A percentile compares a stretch with the other conserved stretches of the same genome.
Evolutionary conservation across 257 asterid species (phyloP).

Genomic region (Mitragyna speciosa): DNA sequence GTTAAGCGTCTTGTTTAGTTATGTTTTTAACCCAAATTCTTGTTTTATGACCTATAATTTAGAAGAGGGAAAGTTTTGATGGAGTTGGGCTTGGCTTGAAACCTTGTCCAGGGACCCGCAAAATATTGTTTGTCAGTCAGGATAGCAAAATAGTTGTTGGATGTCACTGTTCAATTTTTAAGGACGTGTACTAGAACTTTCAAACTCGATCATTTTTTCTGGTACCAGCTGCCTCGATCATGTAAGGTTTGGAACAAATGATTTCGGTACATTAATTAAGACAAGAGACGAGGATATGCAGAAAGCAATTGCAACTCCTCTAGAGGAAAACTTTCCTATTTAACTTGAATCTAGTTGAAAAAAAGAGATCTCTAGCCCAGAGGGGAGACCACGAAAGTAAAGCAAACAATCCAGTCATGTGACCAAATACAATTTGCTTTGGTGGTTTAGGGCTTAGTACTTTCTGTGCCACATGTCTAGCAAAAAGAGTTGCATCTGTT

Average conservation of each 20-base stretch:
- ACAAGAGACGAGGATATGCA: background rate
- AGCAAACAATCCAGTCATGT: slow-evolving; percentile 54
- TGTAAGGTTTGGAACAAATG: background rate
- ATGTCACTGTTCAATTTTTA: slow-evolving; percentile 13
- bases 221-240: background rate
- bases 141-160: slow-evolving; percentile 6
- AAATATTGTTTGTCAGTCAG: background rate
- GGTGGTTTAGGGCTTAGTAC: slow-evolving; percentile 59
- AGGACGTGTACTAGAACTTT: slow-evolving; percentile 10
- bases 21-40: background rate
- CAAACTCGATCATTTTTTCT: background rate
- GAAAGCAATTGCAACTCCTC: background rate
- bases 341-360: slow-evolving; percentile 41
- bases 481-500: slow-evolving; percentile 50
- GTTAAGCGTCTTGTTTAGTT: slow-evolving; percentile 2
- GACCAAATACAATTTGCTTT: slow-evolving; percentile 51
- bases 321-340: slow-evolving; percentile 23
- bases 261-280: background rate
- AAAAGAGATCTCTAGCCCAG: slow-evolving; percentile 63
- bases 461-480: slow-evolving; percentile 50
- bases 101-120: slow-evolving; percentile 1
- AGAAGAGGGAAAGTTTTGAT: background rate
- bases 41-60: background rate
- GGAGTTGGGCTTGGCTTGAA: too few relatives aligned
- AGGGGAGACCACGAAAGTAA: slow-evolving; percentile 59